Evolutionary conservation across 805 yeast species (phyloP).

Genomic region (Candida xiaguanensis): DNA sequence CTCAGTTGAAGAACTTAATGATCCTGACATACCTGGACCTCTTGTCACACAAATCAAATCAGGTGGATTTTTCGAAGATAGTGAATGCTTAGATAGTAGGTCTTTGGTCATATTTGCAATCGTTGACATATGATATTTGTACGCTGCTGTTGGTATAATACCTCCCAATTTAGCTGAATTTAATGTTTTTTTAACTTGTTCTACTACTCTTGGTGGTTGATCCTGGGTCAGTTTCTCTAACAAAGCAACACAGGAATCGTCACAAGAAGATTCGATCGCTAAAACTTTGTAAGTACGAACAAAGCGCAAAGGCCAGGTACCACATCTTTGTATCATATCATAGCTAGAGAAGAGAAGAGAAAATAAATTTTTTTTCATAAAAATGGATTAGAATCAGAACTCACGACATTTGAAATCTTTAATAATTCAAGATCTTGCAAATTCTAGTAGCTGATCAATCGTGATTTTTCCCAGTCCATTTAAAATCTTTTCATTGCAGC

Average conservation of each 20-base stretch:
- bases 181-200: conserved; percentile 62
- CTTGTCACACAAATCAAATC: conserved; percentile 86
- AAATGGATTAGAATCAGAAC: too few species aligned
- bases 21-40: conserved; percentile 97
- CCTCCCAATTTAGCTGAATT: conserved; percentile 73
- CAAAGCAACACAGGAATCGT: conserved; percentile 87
- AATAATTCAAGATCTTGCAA: too few species aligned
- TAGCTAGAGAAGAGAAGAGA: not conserved
- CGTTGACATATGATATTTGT: conserved; percentile 65
- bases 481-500: too few species aligned
- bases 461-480: too few species aligned
- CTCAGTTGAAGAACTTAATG: conserved; percentile 76
- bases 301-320: not conserved
- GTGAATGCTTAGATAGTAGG: conserved; percentile 35
- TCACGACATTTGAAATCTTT: too few species aligned
- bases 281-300: conserved; percentile 57
- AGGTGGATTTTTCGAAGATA: conserved; percentile 38
- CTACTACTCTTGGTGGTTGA: conserved; percentile 47
- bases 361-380: not conserved
- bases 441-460: too few species aligned
- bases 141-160: conserved; percentile 81
- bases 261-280: conserved; percentile 92
- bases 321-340: not conserved
- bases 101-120: conserved; percentile 50
- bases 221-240: conserved; percentile 44